Conservation (phyloP, 225 moss, liverwort and hornwort species). For the Antitrichia curtipendula region DNA sequence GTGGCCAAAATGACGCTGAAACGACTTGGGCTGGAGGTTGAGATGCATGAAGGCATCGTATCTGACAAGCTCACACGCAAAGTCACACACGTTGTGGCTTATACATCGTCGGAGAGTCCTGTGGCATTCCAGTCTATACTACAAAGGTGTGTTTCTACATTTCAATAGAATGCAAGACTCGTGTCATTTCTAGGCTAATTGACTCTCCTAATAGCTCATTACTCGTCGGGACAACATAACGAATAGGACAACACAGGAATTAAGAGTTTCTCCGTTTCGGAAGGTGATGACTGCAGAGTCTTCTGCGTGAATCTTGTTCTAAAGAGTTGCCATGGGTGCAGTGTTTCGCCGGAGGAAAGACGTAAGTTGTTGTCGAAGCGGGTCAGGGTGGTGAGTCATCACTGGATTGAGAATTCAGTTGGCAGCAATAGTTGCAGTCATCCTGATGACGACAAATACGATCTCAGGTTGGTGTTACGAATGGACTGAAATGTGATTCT, state of each 20-base stretch:
- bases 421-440: slow-evolving; percentile 21
- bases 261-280: background rate
- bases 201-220: background rate
- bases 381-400: slow-evolving; percentile 64
- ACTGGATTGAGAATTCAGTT: slow-evolving; percentile 65
- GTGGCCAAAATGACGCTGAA: slow-evolving; percentile 47
- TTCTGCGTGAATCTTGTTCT: background rate
- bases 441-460: slow-evolving; percentile 27
- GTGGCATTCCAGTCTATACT: slow-evolving; percentile 45
- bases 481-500: background rate
- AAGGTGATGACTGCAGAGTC: background rate
- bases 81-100: slow-evolving; percentile 84
- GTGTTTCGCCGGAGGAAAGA: slow-evolving; percentile 37
- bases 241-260: background rate
- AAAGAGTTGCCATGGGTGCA: slow-evolving; percentile 9
- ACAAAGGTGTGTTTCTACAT: slow-evolving; percentile 32
- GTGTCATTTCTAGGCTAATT: background rate
- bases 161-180: background rate
- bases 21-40: slow-evolving; percentile 76
- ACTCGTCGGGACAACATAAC: background rate
- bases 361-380: slow-evolving; percentile 33
- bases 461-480: slow-evolving; percentile 52
- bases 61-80: slow-evolving; percentile 25
- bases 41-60: slow-evolving; percentile 63
- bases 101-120: slow-evolving; percentile 32